Evolutionary conservation across 768 basidiomycete species (phyloP).

Genomic region (Termitomyces sp.): DNA sequence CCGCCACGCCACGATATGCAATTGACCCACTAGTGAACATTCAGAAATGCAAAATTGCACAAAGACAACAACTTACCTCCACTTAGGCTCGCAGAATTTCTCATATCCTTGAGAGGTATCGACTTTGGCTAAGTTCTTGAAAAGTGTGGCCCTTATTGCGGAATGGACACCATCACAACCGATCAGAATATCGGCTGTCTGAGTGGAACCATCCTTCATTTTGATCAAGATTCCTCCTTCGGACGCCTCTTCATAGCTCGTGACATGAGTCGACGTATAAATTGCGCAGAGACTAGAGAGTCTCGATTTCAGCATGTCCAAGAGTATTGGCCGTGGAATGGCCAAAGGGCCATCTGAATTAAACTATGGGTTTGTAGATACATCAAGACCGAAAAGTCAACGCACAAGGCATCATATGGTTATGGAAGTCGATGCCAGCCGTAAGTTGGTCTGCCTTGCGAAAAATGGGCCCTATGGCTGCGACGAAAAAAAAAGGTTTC

Average conservation of each 20-base stretch:
- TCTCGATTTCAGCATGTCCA: constrained; percentile 22
- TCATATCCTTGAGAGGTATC: constrained; percentile 1
- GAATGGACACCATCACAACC: constrained; percentile 41
- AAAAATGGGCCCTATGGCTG: constrained; percentile 19
- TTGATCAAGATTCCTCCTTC: constrained; percentile 8
- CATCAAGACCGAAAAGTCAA: no score
- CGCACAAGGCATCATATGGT: constrained; percentile 24
- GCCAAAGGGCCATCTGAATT: constrained; percentile 20
- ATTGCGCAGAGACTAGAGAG: constrained; percentile 22
- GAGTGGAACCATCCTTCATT: constrained; percentile 24
- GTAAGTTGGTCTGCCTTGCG: constrained; percentile 23
- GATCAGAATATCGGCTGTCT: constrained; percentile 33
- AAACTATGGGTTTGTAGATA: no score
- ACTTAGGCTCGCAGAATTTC: constrained; percentile 4
- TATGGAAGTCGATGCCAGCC: constrained; percentile 22
- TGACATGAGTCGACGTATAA: constrained; percentile 21
- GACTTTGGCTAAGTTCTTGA: not conserved
- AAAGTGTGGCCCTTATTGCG: constrained; percentile 19
- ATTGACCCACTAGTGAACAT: constrained; percentile 3
- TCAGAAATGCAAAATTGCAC: not conserved
- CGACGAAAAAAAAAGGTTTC: not conserved
- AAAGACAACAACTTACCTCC: not conserved
- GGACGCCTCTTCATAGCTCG: constrained; percentile 9
- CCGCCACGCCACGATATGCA: constrained; percentile 1
- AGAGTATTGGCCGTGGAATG: constrained; percentile 20